These are phyloP conservation scores for Colletotrichum tropicale DNA, from an alignment of 2,329 filamentous ascomycete genomes.

Conservation along the genomic window DNA sequence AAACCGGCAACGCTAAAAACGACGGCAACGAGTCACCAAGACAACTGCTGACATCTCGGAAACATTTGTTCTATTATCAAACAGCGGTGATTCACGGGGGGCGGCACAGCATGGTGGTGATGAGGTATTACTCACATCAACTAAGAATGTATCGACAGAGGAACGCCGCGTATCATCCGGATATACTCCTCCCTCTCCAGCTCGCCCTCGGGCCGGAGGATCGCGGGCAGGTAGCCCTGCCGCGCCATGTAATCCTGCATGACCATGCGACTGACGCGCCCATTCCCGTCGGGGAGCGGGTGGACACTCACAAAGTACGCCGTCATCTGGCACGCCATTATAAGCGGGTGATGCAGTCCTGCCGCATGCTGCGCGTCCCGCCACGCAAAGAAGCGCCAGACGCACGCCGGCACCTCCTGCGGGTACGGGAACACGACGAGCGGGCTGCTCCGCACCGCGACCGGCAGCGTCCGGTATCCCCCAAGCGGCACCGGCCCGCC, in stretches of 20 bases:
- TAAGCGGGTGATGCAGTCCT: constrained; percentile 23
- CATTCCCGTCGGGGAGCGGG: constrained; percentile 28
- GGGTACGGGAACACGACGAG: constrained; percentile 26
- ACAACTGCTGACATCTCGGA: not conserved
- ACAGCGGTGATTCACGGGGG: not conserved
- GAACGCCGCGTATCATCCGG: constrained; percentile 21
- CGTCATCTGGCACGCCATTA: constrained; percentile 23
- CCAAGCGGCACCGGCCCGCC: constrained; percentile 13
- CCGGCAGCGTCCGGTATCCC: constrained; percentile 22
- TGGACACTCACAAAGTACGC: constrained; percentile 23
- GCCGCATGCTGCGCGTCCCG: constrained; percentile 16
- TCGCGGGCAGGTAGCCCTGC: constrained; percentile 24
- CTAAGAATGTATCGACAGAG: not conserved
- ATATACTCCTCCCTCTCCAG: constrained; percentile 23
- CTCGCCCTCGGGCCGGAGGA: constrained; percentile 3
- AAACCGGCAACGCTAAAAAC: not conserved
- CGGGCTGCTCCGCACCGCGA: constrained; percentile 22
- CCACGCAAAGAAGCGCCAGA: constrained; percentile 17
- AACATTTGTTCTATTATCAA: not conserved
- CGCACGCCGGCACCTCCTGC: constrained; percentile 22
- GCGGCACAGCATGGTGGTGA: not conserved
- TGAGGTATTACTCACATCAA: not conserved
- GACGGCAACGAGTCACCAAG: not conserved
- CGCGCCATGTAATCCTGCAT: constrained; percentile 27
- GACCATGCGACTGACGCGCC: constrained; percentile 22